Conservation (phyloP, 1,139 yeast species). For the Protomyces pachydermus region DNA sequence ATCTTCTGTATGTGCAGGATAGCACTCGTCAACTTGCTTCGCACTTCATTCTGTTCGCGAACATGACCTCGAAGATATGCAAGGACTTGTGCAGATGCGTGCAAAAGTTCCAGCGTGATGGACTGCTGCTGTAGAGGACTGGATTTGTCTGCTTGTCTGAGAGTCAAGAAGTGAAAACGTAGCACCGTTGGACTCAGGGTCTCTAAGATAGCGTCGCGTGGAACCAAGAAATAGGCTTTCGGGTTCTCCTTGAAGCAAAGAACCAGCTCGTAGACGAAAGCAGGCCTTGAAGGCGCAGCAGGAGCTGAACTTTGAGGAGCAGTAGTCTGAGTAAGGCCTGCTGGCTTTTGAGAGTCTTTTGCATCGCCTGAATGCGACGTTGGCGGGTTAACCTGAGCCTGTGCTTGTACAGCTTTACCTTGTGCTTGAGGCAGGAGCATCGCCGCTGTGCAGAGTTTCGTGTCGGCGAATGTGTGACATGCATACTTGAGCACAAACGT, state of each 20-base stretch:
- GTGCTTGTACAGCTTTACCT: background rate
- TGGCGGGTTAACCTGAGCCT: background rate
- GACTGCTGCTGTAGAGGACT: slow-evolving; percentile 15
- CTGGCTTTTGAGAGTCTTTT: background rate
- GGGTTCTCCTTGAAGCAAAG: slow-evolving; percentile 10
- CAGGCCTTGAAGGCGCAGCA: background rate
- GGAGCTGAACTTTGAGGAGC: background rate
- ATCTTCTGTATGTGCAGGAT: slow-evolving; percentile 12
- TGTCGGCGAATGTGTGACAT: background rate
- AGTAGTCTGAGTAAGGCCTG: background rate
- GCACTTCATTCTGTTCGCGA: slow-evolving; percentile 11
- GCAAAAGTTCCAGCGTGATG: slow-evolving; percentile 5
- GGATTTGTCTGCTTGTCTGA: slow-evolving; percentile 11
- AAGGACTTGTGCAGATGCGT: background rate
- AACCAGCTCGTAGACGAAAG: slow-evolving; percentile 14
- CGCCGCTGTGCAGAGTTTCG: background rate
- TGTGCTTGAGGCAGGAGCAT: background rate
- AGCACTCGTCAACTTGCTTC: slow-evolving; percentile 17
- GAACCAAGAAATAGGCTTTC: slow-evolving; percentile 5
- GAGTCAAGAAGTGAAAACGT: slow-evolving; percentile 13
- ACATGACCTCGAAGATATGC: slow-evolving; percentile 11
- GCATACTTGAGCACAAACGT: background rate
- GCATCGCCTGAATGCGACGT: background rate
- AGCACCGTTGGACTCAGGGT: too few species aligned
- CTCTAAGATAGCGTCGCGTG: slow-evolving; percentile 15